Percentiles rank a stretch among this genome's conserved stretches.
Evolutionary conservation across 78 protist genomes (phyloP).

Genomic region (Chrysochromulina tobinii): DNA sequence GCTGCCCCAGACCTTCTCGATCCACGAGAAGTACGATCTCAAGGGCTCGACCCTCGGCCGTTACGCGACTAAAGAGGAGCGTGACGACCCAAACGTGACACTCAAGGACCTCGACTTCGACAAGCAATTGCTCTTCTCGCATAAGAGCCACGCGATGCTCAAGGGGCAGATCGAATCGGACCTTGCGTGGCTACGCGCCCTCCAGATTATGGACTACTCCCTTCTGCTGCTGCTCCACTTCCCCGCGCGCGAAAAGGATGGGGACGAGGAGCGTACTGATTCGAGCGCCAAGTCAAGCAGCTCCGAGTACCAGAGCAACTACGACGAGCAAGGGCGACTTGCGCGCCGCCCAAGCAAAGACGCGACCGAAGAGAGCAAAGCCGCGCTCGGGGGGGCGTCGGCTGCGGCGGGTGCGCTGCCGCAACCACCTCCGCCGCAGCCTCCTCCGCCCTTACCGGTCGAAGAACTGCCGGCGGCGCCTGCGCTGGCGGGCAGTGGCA

Average conservation of each 20-base stretch:
- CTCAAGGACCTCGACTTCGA: neutral
- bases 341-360: too few species aligned
- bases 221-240: neutral
- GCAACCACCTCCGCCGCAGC: too few species aligned
- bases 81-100: neutral
- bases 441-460: too few species aligned
- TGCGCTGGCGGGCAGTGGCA: too few species aligned
- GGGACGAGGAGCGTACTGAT: too few species aligned
- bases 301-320: too few species aligned
- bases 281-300: too few species aligned
- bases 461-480: too few species aligned
- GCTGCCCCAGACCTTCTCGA: neutral
- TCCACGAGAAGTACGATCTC: slow-evolving; percentile 6
- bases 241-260: neutral
- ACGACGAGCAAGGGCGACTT: too few species aligned
- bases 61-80: neutral
- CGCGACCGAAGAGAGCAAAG: too few species aligned
- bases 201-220: slow-evolving; percentile 11
- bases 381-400: too few species aligned
- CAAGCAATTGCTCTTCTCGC: neutral
- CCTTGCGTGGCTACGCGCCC: neutral
- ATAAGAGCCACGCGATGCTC: neutral
- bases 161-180: neutral
- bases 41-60: slow-evolving; percentile 19
- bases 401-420: too few species aligned